Conservation (phyloP, 352 stramenopile species). For the Phytophthora pini region DNA sequence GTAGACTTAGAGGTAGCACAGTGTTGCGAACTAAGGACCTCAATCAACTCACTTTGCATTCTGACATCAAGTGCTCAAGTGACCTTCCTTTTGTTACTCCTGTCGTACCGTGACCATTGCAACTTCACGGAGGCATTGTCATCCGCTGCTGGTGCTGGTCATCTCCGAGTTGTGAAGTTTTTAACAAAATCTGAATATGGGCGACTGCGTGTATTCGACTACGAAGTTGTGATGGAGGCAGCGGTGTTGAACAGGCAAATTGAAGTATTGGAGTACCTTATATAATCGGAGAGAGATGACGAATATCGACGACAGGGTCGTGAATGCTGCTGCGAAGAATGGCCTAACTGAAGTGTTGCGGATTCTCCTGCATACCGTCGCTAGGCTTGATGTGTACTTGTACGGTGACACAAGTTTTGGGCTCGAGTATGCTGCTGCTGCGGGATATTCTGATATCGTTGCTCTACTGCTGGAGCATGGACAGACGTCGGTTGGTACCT, state of each 20-base stretch:
- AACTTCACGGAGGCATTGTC: not conserved
- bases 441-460: not conserved
- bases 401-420: too few species aligned
- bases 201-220: not conserved
- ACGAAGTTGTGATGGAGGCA: not conserved
- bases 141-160: not conserved
- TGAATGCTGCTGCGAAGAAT: not conserved
- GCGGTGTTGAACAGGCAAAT: not conserved
- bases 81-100: too few species aligned
- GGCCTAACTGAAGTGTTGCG: not conserved
- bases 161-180: not conserved
- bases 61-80: too few species aligned
- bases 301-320: too few species aligned
- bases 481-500: not conserved
- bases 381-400: too few species aligned
- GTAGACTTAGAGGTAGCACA: too few species aligned
- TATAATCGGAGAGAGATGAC: not conserved
- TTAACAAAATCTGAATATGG: not conserved
- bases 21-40: too few species aligned
- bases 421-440: not conserved
- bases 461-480: not conserved
- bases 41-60: too few species aligned
- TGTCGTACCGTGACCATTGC: not conserved
- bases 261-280: not conserved
- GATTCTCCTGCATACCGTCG: not conserved